These are phyloP conservation scores for Neurospora sublineolata DNA, from an alignment of 495 filamentous ascomycete species.

Conservation along the genomic window DNA sequence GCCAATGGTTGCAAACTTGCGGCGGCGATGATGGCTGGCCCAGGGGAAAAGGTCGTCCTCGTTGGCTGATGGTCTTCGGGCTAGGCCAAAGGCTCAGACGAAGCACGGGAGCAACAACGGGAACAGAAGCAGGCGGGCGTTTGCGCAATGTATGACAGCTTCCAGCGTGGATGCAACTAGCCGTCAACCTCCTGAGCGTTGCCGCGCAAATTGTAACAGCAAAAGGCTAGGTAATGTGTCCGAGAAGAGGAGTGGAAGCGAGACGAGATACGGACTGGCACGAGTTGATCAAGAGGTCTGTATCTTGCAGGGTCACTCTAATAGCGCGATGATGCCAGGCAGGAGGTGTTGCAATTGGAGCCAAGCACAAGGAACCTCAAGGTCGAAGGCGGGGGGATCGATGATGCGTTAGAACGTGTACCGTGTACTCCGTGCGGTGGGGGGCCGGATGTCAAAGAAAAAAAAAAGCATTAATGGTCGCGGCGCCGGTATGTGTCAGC, in stretches of 20 bases:
- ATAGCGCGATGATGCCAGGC: neutral
- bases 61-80: neutral
- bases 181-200: slow-evolving; percentile 9
- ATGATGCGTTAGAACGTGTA: neutral
- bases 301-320: neutral
- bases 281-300: neutral
- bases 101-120: neutral
- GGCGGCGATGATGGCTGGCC: neutral
- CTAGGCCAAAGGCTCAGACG: neutral
- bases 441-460: neutral
- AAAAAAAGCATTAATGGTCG: neutral
- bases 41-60: neutral
- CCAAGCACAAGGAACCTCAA: neutral
- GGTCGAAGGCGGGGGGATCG: neutral
- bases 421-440: neutral
- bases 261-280: neutral
- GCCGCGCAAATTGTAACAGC: neutral
- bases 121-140: slow-evolving; percentile 7
- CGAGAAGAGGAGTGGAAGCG: neutral
- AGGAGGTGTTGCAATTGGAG: neutral
- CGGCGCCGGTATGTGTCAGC: neutral
- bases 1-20: neutral
- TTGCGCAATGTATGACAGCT: slow-evolving; percentile 21
- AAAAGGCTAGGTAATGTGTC: neutral
- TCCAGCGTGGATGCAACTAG: slow-evolving; percentile 18